Percentiles rank a stretch among this genome's conserved stretches.
phyloP scores from a whole-genome alignment of 352 stramenopile species.

The Peronospora belbahrii region DNA sequence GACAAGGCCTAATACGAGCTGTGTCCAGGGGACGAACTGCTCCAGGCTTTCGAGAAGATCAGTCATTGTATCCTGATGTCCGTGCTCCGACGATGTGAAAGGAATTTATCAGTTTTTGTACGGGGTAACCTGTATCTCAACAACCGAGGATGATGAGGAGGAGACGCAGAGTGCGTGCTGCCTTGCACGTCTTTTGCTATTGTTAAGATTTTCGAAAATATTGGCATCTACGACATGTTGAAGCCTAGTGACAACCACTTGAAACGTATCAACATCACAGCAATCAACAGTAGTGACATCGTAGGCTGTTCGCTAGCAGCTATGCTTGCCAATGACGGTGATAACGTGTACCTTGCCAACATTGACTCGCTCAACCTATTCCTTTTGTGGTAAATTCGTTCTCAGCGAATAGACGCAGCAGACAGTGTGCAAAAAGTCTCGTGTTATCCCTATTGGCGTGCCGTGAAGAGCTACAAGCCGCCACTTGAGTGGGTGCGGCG shows the following conservation, averaged over 20 bases:
- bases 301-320: slow-evolving; percentile 90
- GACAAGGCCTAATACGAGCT: slow-evolving; percentile 94
- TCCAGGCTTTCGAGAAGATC: slow-evolving; percentile 88
- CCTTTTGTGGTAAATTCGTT: slow-evolving; percentile 85
- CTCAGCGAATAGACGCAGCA: slow-evolving; percentile 80
- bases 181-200: slow-evolving; percentile 95
- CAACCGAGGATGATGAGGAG: slow-evolving; percentile 89
- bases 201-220: slow-evolving; percentile 91
- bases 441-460: slow-evolving; percentile 93
- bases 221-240: slow-evolving; percentile 80
- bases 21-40: slow-evolving; percentile 89
- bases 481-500: slow-evolving; percentile 88
- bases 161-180: slow-evolving; percentile 90
- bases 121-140: slow-evolving; percentile 96
- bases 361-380: slow-evolving; percentile 95
- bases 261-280: slow-evolving; percentile 86
- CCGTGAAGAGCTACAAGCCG: slow-evolving; percentile 91
- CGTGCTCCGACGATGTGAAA: slow-evolving; percentile 98
- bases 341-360: slow-evolving; percentile 93
- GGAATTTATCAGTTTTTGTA: slow-evolving; percentile 94
- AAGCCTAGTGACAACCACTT: slow-evolving; percentile 55
- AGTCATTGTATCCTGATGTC: slow-evolving; percentile 93
- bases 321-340: slow-evolving; percentile 93
- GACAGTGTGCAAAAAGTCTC: slow-evolving; percentile 82
- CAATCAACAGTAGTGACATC: slow-evolving; percentile 97